A percentile compares a stretch with the other conserved stretches of the same genome.
Conservation (phyloP, 352 stramenopile genomes). For the Phytophthora megakarya region DNA sequence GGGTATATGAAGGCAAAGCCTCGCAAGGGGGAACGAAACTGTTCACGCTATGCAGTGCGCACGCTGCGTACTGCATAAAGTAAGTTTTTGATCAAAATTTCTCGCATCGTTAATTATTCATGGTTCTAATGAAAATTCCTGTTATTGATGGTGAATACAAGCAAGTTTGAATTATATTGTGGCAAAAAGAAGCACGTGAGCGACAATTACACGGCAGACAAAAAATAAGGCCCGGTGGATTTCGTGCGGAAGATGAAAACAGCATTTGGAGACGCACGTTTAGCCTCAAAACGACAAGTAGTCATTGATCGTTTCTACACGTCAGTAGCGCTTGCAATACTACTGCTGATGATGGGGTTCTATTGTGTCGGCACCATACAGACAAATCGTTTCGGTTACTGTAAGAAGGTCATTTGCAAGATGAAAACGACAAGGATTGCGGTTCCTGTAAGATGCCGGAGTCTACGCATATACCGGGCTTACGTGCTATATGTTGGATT, state of each 20-base stretch:
- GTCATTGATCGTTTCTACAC: slow-evolving; percentile 25
- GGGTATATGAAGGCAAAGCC: neutral
- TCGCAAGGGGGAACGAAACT: neutral
- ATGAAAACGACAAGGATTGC: too few species aligned
- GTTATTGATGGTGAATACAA: slow-evolving; percentile 11
- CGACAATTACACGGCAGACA: neutral
- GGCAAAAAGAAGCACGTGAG: slow-evolving; percentile 2
- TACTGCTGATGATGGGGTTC: slow-evolving; percentile 16
- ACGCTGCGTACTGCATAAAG: neutral
- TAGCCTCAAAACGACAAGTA: neutral
- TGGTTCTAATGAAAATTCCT: neutral
- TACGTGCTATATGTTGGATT: too few species aligned
- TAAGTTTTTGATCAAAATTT: slow-evolving; percentile 18
- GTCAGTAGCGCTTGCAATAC: slow-evolving; percentile 11
- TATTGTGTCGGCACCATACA: slow-evolving; percentile 22
- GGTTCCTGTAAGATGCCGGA: too few species aligned
- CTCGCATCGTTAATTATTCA: slow-evolving; percentile 17
- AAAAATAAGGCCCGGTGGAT: neutral
- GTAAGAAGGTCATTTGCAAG: slow-evolving; percentile 2
- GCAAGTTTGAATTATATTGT: slow-evolving; percentile 14
- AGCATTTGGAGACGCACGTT: neutral
- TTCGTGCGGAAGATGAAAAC: neutral
- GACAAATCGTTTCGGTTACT: slow-evolving; percentile 23
- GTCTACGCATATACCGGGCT: too few species aligned
- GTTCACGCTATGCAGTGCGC: neutral